These are phyloP conservation scores for Lupinus albus DNA, from an alignment of 306 rosid species.

Conservation along the genomic window DNA sequence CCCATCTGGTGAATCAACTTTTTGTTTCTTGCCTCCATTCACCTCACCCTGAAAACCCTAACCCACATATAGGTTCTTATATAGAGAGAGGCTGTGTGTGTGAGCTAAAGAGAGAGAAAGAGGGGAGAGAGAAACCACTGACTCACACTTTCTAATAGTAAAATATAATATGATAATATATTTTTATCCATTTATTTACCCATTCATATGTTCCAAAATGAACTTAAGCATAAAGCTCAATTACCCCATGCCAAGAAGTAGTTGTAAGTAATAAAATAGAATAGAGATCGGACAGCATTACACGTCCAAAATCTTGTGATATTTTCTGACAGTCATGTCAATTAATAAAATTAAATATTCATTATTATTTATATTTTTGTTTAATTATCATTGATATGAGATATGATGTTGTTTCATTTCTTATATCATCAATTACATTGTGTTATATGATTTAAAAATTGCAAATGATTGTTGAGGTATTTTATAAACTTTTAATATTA, in stretches of 20 bases:
- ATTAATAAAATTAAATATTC: no score
- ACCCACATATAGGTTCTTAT: conserved; percentile 45
- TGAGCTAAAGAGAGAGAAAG: not conserved
- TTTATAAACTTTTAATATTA: no score
- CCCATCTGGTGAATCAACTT: not conserved
- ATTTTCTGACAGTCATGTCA: no score
- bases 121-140: conserved; percentile 28
- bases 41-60: conserved; percentile 48
- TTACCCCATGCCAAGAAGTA: not conserved
- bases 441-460: no score
- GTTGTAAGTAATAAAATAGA: conserved; percentile 5
- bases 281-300: no score
- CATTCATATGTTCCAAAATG: conserved; percentile 48
- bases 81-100: conserved; percentile 24
- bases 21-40: not conserved
- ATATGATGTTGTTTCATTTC: no score
- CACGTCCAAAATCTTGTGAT: no score
- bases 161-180: no score
- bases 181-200: conserved; percentile 35
- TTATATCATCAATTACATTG: no score
- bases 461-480: no score
- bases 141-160: conserved; percentile 48
- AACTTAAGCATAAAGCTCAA: conserved; percentile 52
- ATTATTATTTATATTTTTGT: no score
- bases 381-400: no score